Conservation (phyloP, 73 alveolate species). For the Breviolum minutum region DNA sequence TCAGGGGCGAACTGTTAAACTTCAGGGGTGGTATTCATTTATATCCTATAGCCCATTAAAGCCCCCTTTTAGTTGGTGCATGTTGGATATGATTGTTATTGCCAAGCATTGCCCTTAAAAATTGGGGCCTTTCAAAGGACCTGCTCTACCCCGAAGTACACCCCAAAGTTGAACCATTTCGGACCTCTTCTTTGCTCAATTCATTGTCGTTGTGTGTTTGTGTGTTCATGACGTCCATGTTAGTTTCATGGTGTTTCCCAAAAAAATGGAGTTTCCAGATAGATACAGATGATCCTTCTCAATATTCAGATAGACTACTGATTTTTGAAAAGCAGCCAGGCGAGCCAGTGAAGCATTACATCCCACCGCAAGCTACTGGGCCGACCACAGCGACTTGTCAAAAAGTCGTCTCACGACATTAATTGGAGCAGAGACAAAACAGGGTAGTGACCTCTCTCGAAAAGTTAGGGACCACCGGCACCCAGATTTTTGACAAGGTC, state of each 20-base stretch:
- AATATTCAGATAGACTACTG: neutral
- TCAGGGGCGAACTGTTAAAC: too few species aligned
- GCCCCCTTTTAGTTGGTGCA: neutral
- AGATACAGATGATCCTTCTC: too few species aligned
- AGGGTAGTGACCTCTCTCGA: too few species aligned
- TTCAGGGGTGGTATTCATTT: too few species aligned
- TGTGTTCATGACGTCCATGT: neutral
- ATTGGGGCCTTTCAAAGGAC: too few species aligned
- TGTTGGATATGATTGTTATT: too few species aligned
- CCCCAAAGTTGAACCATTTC: too few species aligned
- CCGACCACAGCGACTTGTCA: slow-evolving; percentile 33
- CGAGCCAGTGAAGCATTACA: slow-evolving; percentile 58
- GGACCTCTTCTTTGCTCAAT: too few species aligned
- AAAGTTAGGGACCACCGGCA: too few species aligned
- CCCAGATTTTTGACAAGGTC: too few species aligned
- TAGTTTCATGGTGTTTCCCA: neutral
- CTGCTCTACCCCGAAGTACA: too few species aligned
- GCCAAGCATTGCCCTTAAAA: too few species aligned
- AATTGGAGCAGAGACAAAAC: neutral
- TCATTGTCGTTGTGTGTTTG: neutral
- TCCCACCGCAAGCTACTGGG: slow-evolving; percentile 64
- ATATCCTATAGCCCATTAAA: neutral
- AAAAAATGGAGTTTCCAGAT: neutral
- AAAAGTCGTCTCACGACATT: neutral
- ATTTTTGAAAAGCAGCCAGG: neutral